Percentiles rank a stretch among this genome's conserved stretches.
These are phyloP conservation scores for Hortaea werneckii DNA, from an alignment of 2,329 filamentous ascomycete species.

Conservation along the genomic window DNA sequence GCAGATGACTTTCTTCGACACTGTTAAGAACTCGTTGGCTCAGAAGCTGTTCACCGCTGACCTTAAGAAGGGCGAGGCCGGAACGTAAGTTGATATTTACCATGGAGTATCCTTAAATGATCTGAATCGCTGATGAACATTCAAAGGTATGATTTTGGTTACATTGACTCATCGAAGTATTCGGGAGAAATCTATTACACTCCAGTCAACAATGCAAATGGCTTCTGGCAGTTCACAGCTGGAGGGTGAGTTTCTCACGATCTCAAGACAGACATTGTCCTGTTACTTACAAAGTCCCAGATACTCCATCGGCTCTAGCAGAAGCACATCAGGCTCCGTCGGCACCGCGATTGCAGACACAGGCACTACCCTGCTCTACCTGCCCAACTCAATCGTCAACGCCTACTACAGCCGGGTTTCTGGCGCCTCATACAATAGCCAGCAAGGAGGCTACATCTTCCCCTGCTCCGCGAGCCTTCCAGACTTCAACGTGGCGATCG, in stretches of 20 bases:
- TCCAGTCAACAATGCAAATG: conserved; percentile 45
- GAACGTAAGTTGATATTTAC: no score
- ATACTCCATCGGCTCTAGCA: conserved; percentile 42
- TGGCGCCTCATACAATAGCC: conserved; percentile 39
- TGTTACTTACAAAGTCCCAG: conserved; percentile 9
- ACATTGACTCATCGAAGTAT: conserved; percentile 50
- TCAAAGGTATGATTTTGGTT: conserved; percentile 30
- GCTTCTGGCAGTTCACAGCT: conserved; percentile 54
- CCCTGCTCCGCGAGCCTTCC: conserved; percentile 42
- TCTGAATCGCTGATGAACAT: no score
- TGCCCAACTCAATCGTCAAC: conserved; percentile 43
- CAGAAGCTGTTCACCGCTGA: conserved; percentile 48
- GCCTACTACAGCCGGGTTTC: conserved; percentile 51
- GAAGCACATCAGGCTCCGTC: conserved; percentile 33
- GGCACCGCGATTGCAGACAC: conserved; percentile 57
- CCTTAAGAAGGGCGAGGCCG: conserved; percentile 42
- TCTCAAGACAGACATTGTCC: no score
- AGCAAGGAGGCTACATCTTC: conserved; percentile 47
- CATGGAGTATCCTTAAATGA: no score
- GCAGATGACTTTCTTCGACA: conserved; percentile 53
- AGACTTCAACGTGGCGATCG: conserved; percentile 44
- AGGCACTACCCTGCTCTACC: conserved; percentile 56
- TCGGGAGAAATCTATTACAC: conserved; percentile 48
- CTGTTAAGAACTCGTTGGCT: conserved; percentile 41
- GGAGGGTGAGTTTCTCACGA: conserved; percentile 21